Evolutionary conservation across 1,284 basidiomycete genomes (phyloP), one percentile per base, ranked within the genome.

Genomic region (Cryptococcus jaspeensis): DNA sequence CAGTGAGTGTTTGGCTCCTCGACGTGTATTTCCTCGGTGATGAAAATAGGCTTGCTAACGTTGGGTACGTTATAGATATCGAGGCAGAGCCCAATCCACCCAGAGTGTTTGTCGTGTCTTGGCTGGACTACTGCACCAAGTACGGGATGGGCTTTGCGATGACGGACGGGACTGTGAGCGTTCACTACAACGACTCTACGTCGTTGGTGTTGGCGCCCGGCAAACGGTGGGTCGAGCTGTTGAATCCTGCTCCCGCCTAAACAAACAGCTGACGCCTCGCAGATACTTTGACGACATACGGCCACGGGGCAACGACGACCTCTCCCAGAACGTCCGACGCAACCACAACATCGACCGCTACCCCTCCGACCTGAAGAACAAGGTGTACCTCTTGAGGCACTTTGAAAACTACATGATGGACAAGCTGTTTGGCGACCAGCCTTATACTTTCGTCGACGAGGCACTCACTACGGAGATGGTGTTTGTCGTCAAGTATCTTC

Each of bases 141-240:
- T 99, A 98, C 77, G 96, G 95, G 11, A 94, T 98, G 86, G 96
- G 94, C 1, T 98, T 98, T 74, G 92, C 92, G 1, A 81, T 99
- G 69, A 93, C 90, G 32, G 93, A 99, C 72, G 93, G 95, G 3
- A 89, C 90, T 1, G 88, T 97, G 28, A 92, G 92, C 8, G 90
- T 97, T 20, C 87, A 97, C 78, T 98, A 97, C 80, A 96, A 97
- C 70, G 95, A 99, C 76, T 91, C 88, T 66, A 91, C 92, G 8
- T 89, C 85, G 15, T 79, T 96, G 65, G 84, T 94, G 11, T 80
- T 98, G 53, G 84, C 90, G 20, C 86, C 94, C 1, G 86, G 88
- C 69, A 93, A 90, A 75, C 78, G 84, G 89, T 91, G 66, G 66
- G 89, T 77, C 16, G 25, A n/a, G 39, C 28, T 7, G 23, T 48